phyloP scores from a whole-genome alignment of 2,329 filamentous ascomycete genomes.

The Arthrobotrys musiformis region DNA sequence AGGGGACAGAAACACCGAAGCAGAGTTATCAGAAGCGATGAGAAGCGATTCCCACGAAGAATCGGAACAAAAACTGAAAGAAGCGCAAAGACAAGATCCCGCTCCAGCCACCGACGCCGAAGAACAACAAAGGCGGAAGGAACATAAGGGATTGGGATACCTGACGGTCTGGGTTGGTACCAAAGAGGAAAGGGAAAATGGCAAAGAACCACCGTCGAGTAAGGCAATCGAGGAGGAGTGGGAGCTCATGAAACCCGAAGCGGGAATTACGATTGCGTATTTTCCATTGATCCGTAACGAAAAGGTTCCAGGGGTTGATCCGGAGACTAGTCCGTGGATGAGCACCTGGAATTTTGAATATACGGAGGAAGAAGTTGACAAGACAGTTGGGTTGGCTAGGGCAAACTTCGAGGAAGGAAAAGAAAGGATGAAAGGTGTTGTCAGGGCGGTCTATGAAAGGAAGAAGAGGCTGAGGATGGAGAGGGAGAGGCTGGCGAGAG shows the following conservation, averaged over 20 bases:
- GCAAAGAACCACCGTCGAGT: conserved; percentile 67
- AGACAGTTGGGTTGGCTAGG: conserved; percentile 80
- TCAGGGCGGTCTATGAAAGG: conserved; percentile 90
- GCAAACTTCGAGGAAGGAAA: conserved; percentile 88
- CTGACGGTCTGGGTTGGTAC: conserved; percentile 96
- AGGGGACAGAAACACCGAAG: conserved; percentile 70
- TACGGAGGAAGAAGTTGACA: conserved; percentile 87
- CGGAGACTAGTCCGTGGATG: conserved; percentile 83
- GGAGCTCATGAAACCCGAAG: conserved; percentile 77
- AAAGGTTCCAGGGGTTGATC: conserved; percentile 82
- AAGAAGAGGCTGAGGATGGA: conserved; percentile 71
- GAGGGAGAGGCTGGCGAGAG: conserved; percentile 19
- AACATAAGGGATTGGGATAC: conserved; percentile 72
- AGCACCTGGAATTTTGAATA: conserved; percentile 98
- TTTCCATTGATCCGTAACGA: conserved; percentile 88
- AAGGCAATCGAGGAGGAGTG: conserved; percentile 73
- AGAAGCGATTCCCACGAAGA: conserved; percentile 71
- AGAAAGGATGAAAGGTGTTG: conserved; percentile 79
- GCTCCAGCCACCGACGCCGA: conserved; percentile 57
- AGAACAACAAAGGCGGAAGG: conserved; percentile 57
- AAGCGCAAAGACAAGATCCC: conserved; percentile 69
- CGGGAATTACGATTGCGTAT: conserved; percentile 89
- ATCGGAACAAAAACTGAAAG: conserved; percentile 72
- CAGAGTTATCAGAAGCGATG: conserved; percentile 73
- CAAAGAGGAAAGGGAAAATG: conserved; percentile 75